Evolutionary conservation across 208 protist species (phyloP), one percentile per base, ranked within the genome.

Genomic region (Leishmania tarentolae): DNA sequence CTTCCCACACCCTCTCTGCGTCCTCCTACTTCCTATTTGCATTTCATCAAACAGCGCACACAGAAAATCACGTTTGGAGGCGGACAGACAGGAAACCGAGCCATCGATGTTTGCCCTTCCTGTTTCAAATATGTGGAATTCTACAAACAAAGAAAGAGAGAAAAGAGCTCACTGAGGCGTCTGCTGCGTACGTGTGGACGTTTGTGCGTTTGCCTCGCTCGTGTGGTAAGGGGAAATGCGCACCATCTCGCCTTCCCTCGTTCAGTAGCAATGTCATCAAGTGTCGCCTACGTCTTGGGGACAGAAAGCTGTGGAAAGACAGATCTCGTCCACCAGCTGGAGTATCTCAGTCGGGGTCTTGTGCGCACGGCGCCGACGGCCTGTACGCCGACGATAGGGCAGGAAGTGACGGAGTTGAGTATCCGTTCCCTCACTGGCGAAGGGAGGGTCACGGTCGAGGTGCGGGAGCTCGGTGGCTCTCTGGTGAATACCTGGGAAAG

Each of bases 301-400:
- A 80, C 91, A 3, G 86, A 93, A 74, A 85, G 84, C 52, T 83
- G 80, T 31, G 92, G 94, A 28, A 97, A 97, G 84, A 93, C 92
- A 37, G 88, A 87, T 56, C 84, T 97, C 17, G 68, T 96, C 42
- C 81, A 88, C 17, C 90, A 95, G 69, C 76, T 96, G 19, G 70
- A 79, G 74, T 83, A 71, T 59, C 80, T 94, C 61, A 85, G 68
- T 59, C 53, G 83, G 3, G 88, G 83, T 4, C 74, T 75, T 28
- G 72, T 94, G 21, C 56, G 40, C 19, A 77, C 73, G 4, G 63
- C 71, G 37, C 89, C 88, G 2, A 78, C 42, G 17, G 81, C 87
- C 40, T 76, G 88, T 7, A 63, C 76, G 24, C 83, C 94, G 46
- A 97, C 94, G 15, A 88, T 83, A 42, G 94, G 92, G 46, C 94